Percentiles rank a stretch among this genome's conserved stretches.
These are phyloP conservation scores for Agroathelia rolfsii DNA, from an alignment of 1,284 basidiomycete genomes.

Conservation along the genomic window DNA sequence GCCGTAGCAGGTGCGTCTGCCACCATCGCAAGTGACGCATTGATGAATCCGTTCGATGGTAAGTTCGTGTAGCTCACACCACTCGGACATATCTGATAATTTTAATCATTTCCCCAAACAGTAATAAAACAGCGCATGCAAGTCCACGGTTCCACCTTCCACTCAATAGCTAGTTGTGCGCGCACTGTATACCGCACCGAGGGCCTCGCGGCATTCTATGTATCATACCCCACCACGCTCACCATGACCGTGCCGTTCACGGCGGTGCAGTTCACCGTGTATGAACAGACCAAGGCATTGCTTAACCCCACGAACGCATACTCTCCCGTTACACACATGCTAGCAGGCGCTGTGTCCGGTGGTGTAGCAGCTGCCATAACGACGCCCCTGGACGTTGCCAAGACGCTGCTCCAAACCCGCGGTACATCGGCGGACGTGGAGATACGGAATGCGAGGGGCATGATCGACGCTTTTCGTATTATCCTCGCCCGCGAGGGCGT, in stretches of 20 bases:
- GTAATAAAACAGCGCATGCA: conserved; percentile 99
- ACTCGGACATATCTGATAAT: conserved; percentile 3
- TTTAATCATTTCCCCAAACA: conserved; percentile 23
- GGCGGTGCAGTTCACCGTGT: conserved; percentile 94
- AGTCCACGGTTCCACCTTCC: conserved; percentile 85
- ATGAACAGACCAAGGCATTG: conserved; percentile 86
- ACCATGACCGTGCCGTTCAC: conserved; percentile 98
- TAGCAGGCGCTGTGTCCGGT: conserved; percentile 87
- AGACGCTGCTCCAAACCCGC: conserved; percentile 92
- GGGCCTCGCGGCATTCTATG: conserved; percentile 89
- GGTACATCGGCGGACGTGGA: conserved; percentile 76
- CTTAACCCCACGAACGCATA: conserved; percentile 85
- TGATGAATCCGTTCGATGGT: conserved; percentile 99
- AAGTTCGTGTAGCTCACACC: conserved; percentile 27
- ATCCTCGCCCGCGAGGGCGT: conserved; percentile 83
- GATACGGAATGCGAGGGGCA: conserved; percentile 79
- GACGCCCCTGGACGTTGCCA: conserved; percentile 97
- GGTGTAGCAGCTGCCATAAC: conserved; percentile 93
- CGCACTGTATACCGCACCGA: conserved; percentile 77
- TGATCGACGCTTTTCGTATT: conserved; percentile 83
- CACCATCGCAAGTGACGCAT: conserved; percentile 90
- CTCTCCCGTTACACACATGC: conserved; percentile 85
- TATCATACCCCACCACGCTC: conserved; percentile 97
- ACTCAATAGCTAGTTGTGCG: conserved; percentile 77
- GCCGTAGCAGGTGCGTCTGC: conserved; percentile 92